phyloP scores from a whole-genome alignment of 2,329 filamentous ascomycete genomes.

The Metarhizium album region DNA sequence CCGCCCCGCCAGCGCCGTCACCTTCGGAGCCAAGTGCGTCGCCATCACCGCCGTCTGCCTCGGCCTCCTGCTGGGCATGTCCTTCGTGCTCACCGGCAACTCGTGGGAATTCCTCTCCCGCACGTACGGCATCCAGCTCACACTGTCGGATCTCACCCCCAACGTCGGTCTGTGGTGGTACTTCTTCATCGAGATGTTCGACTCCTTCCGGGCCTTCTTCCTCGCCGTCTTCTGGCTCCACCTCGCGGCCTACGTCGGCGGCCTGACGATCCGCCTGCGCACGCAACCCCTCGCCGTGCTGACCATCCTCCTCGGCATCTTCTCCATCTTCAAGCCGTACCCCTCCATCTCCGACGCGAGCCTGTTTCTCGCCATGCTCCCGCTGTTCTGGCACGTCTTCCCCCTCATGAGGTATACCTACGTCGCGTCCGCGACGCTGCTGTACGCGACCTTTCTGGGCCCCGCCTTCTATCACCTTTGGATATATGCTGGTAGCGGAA shows the following conservation, averaged over 20 bases:
- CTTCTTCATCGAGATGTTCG: constrained; percentile 99
- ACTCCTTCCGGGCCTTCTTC: constrained; percentile 95
- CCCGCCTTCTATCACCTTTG: constrained; percentile 95
- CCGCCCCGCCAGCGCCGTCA: constrained; percentile 22
- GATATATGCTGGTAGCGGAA: constrained; percentile 96
- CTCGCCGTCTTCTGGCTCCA: constrained; percentile 97
- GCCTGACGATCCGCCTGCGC: constrained; percentile 71
- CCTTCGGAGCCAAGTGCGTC: constrained; percentile 46
- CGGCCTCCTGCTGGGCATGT: constrained; percentile 57
- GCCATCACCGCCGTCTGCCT: constrained; percentile 42
- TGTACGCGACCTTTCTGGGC: constrained; percentile 82
- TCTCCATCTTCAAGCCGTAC: constrained; percentile 94
- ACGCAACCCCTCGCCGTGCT: constrained; percentile 80
- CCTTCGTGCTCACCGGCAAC: constrained; percentile 58
- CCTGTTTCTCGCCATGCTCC: constrained; percentile 71
- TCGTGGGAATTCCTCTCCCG: constrained; percentile 83
- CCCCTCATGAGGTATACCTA: constrained; percentile 92
- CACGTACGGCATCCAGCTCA: constrained; percentile 87
- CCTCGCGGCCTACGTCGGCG: constrained; percentile 78
- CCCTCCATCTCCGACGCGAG: constrained; percentile 85
- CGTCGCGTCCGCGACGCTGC: constrained; percentile 66
- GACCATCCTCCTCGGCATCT: constrained; percentile 75
- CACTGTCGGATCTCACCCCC: constrained; percentile 83
- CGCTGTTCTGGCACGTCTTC: constrained; percentile 84
- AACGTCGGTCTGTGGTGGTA: constrained; percentile 99